Evolutionary conservation across 768 basidiomycete genomes (phyloP).

Genomic region (Suillus discolor): DNA sequence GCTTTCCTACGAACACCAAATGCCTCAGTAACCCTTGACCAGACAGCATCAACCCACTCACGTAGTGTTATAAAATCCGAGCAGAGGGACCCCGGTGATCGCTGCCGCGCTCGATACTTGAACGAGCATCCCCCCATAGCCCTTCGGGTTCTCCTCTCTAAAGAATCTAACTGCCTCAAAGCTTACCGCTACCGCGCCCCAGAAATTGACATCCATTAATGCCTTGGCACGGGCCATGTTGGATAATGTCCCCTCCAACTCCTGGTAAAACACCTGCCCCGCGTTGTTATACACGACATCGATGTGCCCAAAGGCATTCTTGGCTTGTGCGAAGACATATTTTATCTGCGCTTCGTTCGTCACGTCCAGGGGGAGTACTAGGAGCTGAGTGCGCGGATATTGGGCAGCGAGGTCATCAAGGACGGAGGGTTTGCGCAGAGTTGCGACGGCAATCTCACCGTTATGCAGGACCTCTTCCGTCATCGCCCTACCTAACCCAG

Average conservation of each 20-base stretch:
- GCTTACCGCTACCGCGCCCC: constrained; percentile 44
- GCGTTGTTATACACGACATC: constrained; percentile 41
- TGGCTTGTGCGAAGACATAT: constrained; percentile 25
- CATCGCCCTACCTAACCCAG: constrained; percentile 40
- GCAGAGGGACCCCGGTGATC: neutral
- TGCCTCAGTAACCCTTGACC: neutral
- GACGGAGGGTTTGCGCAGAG: constrained; percentile 40
- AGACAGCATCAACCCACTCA: neutral
- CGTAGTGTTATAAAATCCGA: neutral
- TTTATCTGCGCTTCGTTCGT: constrained; percentile 20
- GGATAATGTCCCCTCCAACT: neutral
- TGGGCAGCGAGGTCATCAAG: constrained; percentile 16
- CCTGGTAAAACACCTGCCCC: constrained; percentile 20
- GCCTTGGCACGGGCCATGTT: neutral
- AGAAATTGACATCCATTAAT: constrained; percentile 41
- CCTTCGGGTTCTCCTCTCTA: constrained; percentile 22
- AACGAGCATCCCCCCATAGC: neutral
- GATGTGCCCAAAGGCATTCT: constrained; percentile 26
- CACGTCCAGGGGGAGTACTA: constrained; percentile 33
- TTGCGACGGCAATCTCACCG: constrained; percentile 44
- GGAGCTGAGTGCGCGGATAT: constrained; percentile 17
- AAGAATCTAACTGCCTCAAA: constrained; percentile 33
- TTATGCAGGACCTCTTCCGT: constrained; percentile 32
- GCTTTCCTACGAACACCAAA: neutral
- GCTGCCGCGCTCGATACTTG: neutral